Conservation (phyloP, 2,329 filamentous ascomycete genomes). For the Gaeumannomyces tritici region DNA sequence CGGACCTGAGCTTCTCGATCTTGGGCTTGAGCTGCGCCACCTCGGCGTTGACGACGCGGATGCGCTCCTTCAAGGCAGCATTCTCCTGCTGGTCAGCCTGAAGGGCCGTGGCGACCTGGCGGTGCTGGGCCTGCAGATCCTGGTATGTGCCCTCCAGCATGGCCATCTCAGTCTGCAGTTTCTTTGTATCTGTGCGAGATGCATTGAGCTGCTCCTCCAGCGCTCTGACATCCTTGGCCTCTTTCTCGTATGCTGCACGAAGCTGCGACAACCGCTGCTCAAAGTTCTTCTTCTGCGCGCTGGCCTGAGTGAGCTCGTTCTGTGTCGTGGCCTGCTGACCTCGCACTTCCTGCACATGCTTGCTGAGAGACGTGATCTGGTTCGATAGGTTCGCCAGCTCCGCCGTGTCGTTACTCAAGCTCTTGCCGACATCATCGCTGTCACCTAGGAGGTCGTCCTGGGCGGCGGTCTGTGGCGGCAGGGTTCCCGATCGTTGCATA, state of each 20-base stretch:
- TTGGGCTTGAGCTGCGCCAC: conserved; percentile 78
- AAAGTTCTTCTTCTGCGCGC: conserved; percentile 84
- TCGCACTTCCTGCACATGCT: conserved; percentile 90
- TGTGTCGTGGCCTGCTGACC: conserved; percentile 70
- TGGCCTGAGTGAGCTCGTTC: conserved; percentile 71
- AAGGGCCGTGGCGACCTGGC: conserved; percentile 62
- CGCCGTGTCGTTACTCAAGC: conserved; percentile 74
- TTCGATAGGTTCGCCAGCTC: conserved; percentile 95
- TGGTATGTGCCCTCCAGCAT: conserved; percentile 72
- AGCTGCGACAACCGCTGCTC: conserved; percentile 82
- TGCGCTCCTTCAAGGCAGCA: conserved; percentile 73
- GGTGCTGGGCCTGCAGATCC: conserved; percentile 75
- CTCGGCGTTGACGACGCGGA: conserved; percentile 72
- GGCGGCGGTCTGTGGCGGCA: conserved; percentile 14
- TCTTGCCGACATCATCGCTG: conserved; percentile 81
- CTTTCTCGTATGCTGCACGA: conserved; percentile 82
- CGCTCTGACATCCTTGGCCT: conserved; percentile 75
- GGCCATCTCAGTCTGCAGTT: conserved; percentile 74
- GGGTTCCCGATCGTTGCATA: conserved; percentile 20
- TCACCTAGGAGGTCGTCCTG: conserved; percentile 83
- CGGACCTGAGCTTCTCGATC: conserved; percentile 85
- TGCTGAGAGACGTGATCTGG: conserved; percentile 82
- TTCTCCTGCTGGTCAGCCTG: conserved; percentile 89
- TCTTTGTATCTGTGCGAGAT: conserved; percentile 72
- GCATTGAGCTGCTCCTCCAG: conserved; percentile 74